These are phyloP conservation scores for Microbotryum violaceum DNA, from an alignment of 1,284 basidiomycete species.

Conservation along the genomic window DNA sequence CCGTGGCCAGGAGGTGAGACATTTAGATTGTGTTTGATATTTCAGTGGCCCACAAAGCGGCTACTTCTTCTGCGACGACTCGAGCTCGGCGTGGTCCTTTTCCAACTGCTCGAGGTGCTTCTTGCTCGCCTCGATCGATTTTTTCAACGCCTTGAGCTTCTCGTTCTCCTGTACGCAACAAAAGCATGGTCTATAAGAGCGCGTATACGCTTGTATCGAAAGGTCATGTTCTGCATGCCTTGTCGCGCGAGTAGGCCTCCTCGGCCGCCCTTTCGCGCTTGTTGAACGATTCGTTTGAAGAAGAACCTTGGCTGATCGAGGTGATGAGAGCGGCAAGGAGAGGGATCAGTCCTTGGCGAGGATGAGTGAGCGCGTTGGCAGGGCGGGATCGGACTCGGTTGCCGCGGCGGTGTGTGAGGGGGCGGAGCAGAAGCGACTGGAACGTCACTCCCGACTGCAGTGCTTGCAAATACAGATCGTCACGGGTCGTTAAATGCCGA, in stretches of 20 bases:
- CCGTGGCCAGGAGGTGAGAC: no score
- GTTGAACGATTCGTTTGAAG: slow-evolving; percentile 12
- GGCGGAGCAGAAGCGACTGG: no score
- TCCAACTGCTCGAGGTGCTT: slow-evolving; percentile 25
- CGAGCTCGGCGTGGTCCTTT: slow-evolving; percentile 23
- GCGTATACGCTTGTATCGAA: no score
- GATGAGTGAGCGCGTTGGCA: no score
- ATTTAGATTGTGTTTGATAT: no score
- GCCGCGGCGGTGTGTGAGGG: no score
- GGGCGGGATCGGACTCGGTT: no score
- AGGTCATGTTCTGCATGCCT: slow-evolving; percentile 1
- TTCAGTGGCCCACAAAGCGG: no score
- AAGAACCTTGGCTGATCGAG: background rate
- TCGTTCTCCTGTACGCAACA: slow-evolving; percentile 17
- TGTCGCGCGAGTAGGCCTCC: slow-evolving; percentile 23
- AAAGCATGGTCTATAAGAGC: background rate
- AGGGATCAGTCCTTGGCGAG: background rate
- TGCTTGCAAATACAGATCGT: no score
- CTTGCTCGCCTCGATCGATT: slow-evolving; percentile 32
- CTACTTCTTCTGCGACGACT: slow-evolving; percentile 5
- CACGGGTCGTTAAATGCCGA: no score
- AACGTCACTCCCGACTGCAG: no score
- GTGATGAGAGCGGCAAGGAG: background rate
- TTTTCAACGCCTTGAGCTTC: slow-evolving; percentile 28
- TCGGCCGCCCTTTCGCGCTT: slow-evolving; percentile 29